These are phyloP conservation scores for Raphanus hybrid DNA, from an alignment of 441 rosid genomes.

Conservation along the genomic window DNA sequence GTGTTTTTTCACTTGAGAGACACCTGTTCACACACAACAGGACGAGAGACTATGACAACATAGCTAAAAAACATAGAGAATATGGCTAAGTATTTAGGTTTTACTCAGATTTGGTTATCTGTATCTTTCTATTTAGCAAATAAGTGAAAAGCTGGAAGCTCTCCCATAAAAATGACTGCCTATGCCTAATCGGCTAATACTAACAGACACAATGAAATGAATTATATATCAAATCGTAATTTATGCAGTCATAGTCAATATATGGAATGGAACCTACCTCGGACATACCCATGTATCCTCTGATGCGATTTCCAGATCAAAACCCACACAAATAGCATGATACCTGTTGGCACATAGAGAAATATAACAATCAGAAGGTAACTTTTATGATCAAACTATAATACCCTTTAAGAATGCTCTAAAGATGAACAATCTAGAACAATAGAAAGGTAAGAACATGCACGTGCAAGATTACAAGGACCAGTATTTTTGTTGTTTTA, in stretches of 20 bases:
- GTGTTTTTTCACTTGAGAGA: conserved; percentile 52
- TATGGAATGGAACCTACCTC: conserved; percentile 60
- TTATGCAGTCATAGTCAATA: conserved; percentile 38
- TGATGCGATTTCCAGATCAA: conserved; percentile 80
- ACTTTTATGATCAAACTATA: not conserved
- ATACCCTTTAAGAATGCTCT: conserved; percentile 17
- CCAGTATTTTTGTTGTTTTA: not conserved
- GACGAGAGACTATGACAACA: conserved; percentile 27
- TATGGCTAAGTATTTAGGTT: not conserved
- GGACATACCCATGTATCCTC: conserved; percentile 98
- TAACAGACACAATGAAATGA: not conserved
- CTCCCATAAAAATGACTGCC: conserved; percentile 3
- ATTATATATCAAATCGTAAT: conserved; percentile 24
- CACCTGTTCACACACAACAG: conserved; percentile 63
- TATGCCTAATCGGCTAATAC: conserved; percentile 11
- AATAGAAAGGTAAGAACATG: conserved; percentile 16
- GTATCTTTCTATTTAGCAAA: not conserved
- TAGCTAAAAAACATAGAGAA: conserved; percentile 20
- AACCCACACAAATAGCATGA: conserved; percentile 97
- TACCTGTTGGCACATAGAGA: conserved; percentile 64
- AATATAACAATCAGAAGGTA: conserved; percentile 39
- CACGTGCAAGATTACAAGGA: not conserved
- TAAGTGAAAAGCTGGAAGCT: not conserved
- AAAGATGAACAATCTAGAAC: conserved; percentile 21
- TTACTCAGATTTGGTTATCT: not conserved